phyloP scores from a whole-genome alignment of 192 early-diverging fungal genomes.

The Coemansia sp. region DNA sequence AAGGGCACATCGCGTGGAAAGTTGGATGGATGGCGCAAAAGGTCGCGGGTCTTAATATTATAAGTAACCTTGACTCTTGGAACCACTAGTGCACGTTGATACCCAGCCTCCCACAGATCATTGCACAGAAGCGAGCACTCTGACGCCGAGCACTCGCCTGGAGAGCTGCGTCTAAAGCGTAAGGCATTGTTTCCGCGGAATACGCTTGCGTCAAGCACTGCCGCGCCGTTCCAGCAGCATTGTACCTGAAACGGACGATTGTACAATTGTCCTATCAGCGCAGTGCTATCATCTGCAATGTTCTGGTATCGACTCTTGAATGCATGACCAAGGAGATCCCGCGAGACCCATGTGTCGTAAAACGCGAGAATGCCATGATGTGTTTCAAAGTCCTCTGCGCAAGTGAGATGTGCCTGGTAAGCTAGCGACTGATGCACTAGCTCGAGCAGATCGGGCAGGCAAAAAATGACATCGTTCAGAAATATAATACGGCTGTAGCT shows the following conservation, averaged over 20 bases:
- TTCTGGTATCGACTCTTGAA: slow-evolving; percentile 34
- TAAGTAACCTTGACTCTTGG: slow-evolving; percentile 54
- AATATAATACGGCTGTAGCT: slow-evolving; percentile 38
- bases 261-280: slow-evolving; percentile 17
- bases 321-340: slow-evolving; percentile 48
- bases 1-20: slow-evolving; percentile 32
- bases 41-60: slow-evolving; percentile 36
- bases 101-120: slow-evolving; percentile 45
- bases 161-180: slow-evolving; percentile 24
- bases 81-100: slow-evolving; percentile 38
- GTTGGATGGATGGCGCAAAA: slow-evolving; percentile 21
- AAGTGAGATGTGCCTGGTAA: slow-evolving; percentile 52
- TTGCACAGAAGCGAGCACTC: slow-evolving; percentile 57
- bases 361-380: slow-evolving; percentile 33
- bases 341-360: slow-evolving; percentile 57
- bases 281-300: slow-evolving; percentile 35
- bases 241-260: slow-evolving; percentile 51
- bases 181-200: slow-evolving; percentile 18
- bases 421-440: slow-evolving; percentile 45
- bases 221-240: slow-evolving; percentile 57
- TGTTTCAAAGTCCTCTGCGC: slow-evolving; percentile 53
- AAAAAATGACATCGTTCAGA: slow-evolving; percentile 53
- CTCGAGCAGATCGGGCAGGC: slow-evolving; percentile 54
- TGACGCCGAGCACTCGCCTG: slow-evolving; percentile 51
- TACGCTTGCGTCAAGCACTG: slow-evolving; percentile 40